phyloP scores from a whole-genome alignment of 768 basidiomycete species.

The Leccinum rimulosum region DNA sequence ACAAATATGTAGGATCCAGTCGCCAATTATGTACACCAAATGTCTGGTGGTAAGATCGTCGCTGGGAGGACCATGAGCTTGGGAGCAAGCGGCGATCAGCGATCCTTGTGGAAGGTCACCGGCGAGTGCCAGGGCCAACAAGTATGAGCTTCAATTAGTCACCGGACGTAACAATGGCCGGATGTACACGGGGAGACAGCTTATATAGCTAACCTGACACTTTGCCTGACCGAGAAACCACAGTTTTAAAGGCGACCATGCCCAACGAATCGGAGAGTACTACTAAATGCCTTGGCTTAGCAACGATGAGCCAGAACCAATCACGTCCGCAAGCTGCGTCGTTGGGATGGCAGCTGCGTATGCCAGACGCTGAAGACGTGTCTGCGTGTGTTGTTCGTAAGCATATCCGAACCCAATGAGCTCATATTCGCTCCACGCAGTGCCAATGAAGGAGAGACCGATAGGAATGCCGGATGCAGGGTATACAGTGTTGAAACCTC shows the following conservation, averaged over 20 bases:
- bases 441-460: conserved; percentile 42
- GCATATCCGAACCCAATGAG: conserved; percentile 43
- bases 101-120: background rate
- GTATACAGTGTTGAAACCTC: conserved; percentile 33
- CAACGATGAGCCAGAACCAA: conserved; percentile 7
- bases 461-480: conserved; percentile 40
- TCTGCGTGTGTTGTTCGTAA: conserved; percentile 55
- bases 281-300: background rate
- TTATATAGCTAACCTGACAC: no score
- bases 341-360: conserved; percentile 53
- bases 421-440: conserved; percentile 42
- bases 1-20: no score
- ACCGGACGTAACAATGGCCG: background rate
- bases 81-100: background rate
- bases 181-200: background rate
- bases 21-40: background rate
- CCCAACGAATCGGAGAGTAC: background rate
- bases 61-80: background rate
- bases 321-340: conserved; percentile 44
- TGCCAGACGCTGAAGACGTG: conserved; percentile 46
- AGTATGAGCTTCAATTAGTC: background rate
- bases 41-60: background rate
- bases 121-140: background rate
- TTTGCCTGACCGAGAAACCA: no score
- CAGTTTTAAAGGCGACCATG: background rate